Evolutionary conservation across 768 basidiomycete genomes (phyloP), one percentile per base, ranked within the genome.

Genomic region (Clitopilus hobsonii): DNA sequence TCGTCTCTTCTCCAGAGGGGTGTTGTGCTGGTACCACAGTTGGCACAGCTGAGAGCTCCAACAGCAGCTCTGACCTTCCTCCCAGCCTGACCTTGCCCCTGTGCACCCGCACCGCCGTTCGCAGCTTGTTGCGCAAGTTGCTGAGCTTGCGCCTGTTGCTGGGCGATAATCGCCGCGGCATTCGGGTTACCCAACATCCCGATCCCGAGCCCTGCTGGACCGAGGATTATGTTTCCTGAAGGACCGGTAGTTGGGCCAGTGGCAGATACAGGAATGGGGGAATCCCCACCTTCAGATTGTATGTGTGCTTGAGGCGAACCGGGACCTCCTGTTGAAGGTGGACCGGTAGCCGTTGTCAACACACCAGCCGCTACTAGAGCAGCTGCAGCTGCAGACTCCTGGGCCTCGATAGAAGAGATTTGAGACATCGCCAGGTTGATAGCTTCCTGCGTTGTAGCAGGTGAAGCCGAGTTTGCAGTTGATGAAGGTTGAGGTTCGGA

Each of bases 1-100:
- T 91, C 89, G 66, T 94, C 91, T 61, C 93, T 75, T 62, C 93
- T 78, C 93, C 93, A 95, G 7, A 95, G 73, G 11, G 93, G 93
- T 2, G 92, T 95, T 54, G 89, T 89, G 66, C 87, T 89, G 38
- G 93, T 94, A 28, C 88, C 87, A 70, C 93, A 95, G 67, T 92
- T 91, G 36, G 88, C 86, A 71, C 94, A 95, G 63, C 85, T 83
- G 57, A 93, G 72, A 7, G 90, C 89, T 58, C 90, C 89, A 36
- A 93, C 78, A 14, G 75, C 64, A 2, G 72, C 71, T 26, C 74
- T 64, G 8, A 66, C 64, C 54, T 71, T 80, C 61, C 60, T 64
- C 52, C 62, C 67, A 41, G 56, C 63, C 29, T 58, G 57, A 36
- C 58, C 59, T 47, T 14, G 14, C 4, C n/a, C n/a, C n/a, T 49